Evolutionary conservation across 345 rosid species (phyloP), one percentile per base, ranked within the genome.

Genomic region (Nasturtium officinale): DNA sequence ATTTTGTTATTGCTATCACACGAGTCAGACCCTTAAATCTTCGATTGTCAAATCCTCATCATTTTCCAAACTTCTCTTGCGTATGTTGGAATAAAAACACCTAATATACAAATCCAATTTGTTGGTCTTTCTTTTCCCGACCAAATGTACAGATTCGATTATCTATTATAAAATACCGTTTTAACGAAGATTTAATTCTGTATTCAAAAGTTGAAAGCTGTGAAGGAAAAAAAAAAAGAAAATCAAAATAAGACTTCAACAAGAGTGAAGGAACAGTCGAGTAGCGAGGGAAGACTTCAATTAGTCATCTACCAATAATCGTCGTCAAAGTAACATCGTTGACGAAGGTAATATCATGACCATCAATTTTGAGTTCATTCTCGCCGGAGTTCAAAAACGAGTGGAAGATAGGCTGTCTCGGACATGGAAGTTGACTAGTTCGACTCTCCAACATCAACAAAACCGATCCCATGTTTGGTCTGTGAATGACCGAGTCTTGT

Each of bases 301-400:
- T 61, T 15, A 15, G 50, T 76, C 68, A 87, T 82, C 90, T 82
- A 28, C 89, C 96, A 3, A 54, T 57, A 23, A 81, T 47, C 75
- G 80, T 80, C 8, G 89, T 80, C 64, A 83, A 82, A 2, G 96
- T 86, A 40, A 87, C 9, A 59, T 82, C 85, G 30, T 84, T 90
- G 42, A 90, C 83, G 51, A 89, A 77, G 40, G 72, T 83, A 55
- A 70, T 70, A 40, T 85, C 90, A 1, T 77, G 87, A 65, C 73
- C 75, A 16, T 83, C 86, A 29, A 59, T 8, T 0, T 86, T 81
- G 0, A 72, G 16, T 3, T 84, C 81, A 1, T 73, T 42, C 47
- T 83, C 91, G 4, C 77, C 63, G 28, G 76, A 73, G 38, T 72
- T 65, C 45, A 71, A 56, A 25, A 71, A 69, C 59, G 80, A 71